A percentile compares a stretch with the other conserved stretches of the same genome.
phyloP scores from a whole-genome alignment of 352 stramenopile genomes.

The Phytophthora quininea region DNA sequence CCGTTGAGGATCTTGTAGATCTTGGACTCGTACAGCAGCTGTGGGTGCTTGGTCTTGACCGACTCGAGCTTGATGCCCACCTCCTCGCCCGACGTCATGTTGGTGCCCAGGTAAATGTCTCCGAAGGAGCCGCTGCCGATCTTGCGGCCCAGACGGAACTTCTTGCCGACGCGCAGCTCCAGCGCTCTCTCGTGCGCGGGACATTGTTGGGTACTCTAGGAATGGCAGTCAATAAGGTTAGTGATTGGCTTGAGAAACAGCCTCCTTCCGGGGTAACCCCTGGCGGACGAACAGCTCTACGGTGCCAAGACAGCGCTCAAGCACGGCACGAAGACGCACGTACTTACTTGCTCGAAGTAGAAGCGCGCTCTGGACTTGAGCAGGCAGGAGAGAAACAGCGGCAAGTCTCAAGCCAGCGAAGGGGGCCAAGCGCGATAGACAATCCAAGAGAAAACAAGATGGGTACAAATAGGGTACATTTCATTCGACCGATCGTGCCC shows the following conservation, averaged over 20 bases:
- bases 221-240: constrained; percentile 8
- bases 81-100: constrained; percentile 98
- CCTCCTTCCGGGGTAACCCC: not conserved
- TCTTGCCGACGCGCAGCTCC: constrained; percentile 99
- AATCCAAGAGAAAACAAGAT: not conserved
- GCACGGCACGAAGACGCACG: not conserved
- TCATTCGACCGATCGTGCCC: no score
- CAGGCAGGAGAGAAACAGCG: constrained; percentile 45
- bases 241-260: constrained; percentile 4
- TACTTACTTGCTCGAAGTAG: constrained; percentile 38
- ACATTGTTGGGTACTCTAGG: constrained; percentile 35
- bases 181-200: constrained; percentile 75
- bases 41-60: constrained; percentile 97
- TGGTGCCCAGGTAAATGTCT: constrained; percentile 99
- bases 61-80: constrained; percentile 99
- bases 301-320: not conserved
- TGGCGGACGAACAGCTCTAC: not conserved
- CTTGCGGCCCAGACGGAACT: constrained; percentile 99
- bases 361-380: constrained; percentile 35
- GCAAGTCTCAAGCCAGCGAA: constrained; percentile 35
- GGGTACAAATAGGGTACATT: not conserved
- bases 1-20: constrained; percentile 99
- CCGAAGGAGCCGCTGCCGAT: constrained; percentile 99
- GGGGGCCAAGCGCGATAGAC: constrained; percentile 5
- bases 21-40: constrained; percentile 99